Evolutionary conservation across 257 asterid species (phyloP).

Genomic region (Plantago major): DNA sequence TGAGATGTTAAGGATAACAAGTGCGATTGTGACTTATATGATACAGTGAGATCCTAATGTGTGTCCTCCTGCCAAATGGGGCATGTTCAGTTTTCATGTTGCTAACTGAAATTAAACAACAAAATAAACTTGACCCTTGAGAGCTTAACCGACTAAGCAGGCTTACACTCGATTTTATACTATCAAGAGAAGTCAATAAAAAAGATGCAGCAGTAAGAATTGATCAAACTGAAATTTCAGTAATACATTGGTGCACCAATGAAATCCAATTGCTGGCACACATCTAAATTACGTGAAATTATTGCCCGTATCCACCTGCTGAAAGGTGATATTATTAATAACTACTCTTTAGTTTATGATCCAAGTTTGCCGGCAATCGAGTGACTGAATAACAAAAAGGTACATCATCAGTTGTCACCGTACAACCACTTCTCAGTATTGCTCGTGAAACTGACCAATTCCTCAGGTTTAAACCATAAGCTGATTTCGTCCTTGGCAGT

Average conservation of each 20-base stretch:
- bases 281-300: background rate
- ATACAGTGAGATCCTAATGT: no score
- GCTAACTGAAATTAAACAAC: no score
- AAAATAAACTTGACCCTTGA: no score
- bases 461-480: conserved; percentile 93
- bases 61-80: no score
- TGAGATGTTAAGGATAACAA: no score
- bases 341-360: background rate
- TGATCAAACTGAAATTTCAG: conserved; percentile 7
- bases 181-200: background rate
- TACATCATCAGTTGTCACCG: conserved; percentile 51
- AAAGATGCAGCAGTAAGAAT: conserved; percentile 4
- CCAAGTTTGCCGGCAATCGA: conserved; percentile 9
- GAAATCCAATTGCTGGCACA: conserved; percentile 4
- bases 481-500: conserved; percentile 97
- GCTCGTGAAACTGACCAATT: conserved; percentile 76
- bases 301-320: background rate
- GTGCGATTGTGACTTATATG: no score
- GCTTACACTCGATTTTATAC: no score
- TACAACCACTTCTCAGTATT: conserved; percentile 91
- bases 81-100: no score
- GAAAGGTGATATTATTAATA: conserved; percentile 5
- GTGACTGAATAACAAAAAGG: conserved; percentile 4
- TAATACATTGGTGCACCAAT: conserved; percentile 5
- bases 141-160: no score